These are phyloP conservation scores for Epichloe bromicola DNA, from an alignment of 2,329 filamentous ascomycete genomes.

Conservation along the genomic window DNA sequence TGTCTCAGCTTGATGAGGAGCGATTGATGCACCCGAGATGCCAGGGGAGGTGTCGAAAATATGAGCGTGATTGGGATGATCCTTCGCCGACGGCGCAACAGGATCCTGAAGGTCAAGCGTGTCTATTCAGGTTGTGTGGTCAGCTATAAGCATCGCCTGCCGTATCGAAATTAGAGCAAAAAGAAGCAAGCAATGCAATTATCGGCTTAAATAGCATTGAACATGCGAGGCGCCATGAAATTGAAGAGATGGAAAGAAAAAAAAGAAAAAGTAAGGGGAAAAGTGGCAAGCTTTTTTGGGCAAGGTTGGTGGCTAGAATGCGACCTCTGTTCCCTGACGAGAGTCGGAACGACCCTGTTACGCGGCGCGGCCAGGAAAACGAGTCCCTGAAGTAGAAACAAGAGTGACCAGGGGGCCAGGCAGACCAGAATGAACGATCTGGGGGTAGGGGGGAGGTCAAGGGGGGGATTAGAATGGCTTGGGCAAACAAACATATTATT, in stretches of 20 bases:
- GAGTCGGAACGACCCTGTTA: background rate
- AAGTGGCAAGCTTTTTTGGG: background rate
- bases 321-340: slow-evolving; percentile 6
- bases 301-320: slow-evolving; percentile 13
- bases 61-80: slow-evolving; percentile 40
- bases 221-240: background rate
- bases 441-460: too few relatives aligned
- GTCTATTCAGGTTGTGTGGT: slow-evolving; percentile 38
- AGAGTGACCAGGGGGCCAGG: slow-evolving; percentile 3
- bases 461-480: background rate
- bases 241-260: background rate
- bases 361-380: slow-evolving; percentile 5
- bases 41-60: slow-evolving; percentile 27
- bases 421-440: slow-evolving; percentile 6
- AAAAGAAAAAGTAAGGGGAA: background rate
- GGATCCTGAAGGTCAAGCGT: slow-evolving; percentile 90
- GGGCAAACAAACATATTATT: background rate
- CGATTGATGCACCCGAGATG: slow-evolving; percentile 36
- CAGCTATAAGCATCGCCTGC: slow-evolving; percentile 1
- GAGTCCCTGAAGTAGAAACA: slow-evolving; percentile 5
- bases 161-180: background rate
- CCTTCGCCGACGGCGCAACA: slow-evolving; percentile 68
- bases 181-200: background rate
- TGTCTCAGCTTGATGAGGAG: slow-evolving; percentile 75
- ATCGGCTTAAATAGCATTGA: background rate